A percentile compares a stretch with the other conserved stretches of the same genome.
Conservation (phyloP, 768 basidiomycete genomes). For the Hypholoma sublateritium region DNA sequence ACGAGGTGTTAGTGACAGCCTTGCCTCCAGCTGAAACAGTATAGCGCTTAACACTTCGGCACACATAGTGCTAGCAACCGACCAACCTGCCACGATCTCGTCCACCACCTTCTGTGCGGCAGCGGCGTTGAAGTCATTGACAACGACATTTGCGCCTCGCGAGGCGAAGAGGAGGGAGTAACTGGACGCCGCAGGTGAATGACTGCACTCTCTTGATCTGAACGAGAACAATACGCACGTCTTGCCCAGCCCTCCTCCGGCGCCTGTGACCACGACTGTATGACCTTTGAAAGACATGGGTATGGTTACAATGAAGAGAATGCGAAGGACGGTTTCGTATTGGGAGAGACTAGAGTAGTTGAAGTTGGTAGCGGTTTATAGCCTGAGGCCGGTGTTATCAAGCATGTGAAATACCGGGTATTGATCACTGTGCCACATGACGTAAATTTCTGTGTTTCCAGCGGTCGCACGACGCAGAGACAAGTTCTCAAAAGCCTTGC, state of each 20-base stretch:
- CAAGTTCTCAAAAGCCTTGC: no score
- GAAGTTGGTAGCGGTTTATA: slow-evolving; percentile 3
- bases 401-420: slow-evolving; percentile 12
- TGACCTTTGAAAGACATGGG: slow-evolving; percentile 81
- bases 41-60: background rate
- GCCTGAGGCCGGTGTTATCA: background rate
- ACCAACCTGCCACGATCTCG: slow-evolving; percentile 77
- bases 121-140: slow-evolving; percentile 89
- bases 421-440: slow-evolving; percentile 1
- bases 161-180: slow-evolving; percentile 93
- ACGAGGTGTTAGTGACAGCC: slow-evolving; percentile 84
- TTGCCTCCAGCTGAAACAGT: slow-evolving; percentile 77
- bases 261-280: slow-evolving; percentile 93
- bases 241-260: slow-evolving; percentile 92
- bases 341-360: slow-evolving; percentile 2
- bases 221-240: slow-evolving; percentile 52
- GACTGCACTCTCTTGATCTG: background rate
- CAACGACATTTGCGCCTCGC: slow-evolving; percentile 90
- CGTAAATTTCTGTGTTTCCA: background rate
- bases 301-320: slow-evolving; percentile 4
- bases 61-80: background rate
- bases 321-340: slow-evolving; percentile 4
- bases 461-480: no score
- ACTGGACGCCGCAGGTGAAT: slow-evolving; percentile 36
- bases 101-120: slow-evolving; percentile 92